These are phyloP conservation scores for Terana coerulea DNA, from an alignment of 768 basidiomycete species.

Conservation along the genomic window DNA sequence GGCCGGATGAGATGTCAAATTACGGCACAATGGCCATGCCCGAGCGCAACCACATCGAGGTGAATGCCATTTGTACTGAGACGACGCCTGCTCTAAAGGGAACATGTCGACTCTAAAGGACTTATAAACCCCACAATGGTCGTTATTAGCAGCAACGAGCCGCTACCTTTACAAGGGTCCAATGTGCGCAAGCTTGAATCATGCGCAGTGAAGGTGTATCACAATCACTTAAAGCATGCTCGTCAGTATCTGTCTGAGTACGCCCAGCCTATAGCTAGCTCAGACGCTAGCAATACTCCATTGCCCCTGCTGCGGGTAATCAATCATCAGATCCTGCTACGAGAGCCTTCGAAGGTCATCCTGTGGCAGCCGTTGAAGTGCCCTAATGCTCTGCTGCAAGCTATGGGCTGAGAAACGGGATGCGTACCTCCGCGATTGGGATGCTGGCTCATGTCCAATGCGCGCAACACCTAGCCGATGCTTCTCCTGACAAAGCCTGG, in stretches of 20 bases:
- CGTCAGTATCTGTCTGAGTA: slow-evolving; percentile 17
- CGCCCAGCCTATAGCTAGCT: slow-evolving; percentile 11
- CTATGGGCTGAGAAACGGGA: slow-evolving; percentile 28
- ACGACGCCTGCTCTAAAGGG: slow-evolving; percentile 12
- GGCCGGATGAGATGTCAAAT: slow-evolving; percentile 22
- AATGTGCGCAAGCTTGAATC: slow-evolving; percentile 13
- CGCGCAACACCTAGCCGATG: slow-evolving; percentile 30
- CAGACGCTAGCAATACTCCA: slow-evolving; percentile 15
- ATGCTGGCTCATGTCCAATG: slow-evolving; percentile 27
- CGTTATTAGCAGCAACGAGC: slow-evolving; percentile 16
- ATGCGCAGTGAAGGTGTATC: slow-evolving; percentile 14
- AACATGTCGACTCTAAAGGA: slow-evolving; percentile 20
- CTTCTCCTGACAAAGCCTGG: slow-evolving; percentile 28
- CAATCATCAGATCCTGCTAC: slow-evolving; percentile 35
- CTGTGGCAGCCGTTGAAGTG: slow-evolving; percentile 33
- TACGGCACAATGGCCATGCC: slow-evolving; percentile 18
- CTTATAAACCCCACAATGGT: slow-evolving; percentile 23
- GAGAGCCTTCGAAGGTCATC: slow-evolving; percentile 29
- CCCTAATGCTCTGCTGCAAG: slow-evolving; percentile 25
- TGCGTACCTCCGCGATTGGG: slow-evolving; percentile 24
- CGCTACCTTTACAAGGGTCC: slow-evolving; percentile 19
- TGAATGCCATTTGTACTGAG: slow-evolving; percentile 11
- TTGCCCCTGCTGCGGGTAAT: slow-evolving; percentile 29
- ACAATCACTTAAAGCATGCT: slow-evolving; percentile 16
- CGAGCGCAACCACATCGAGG: slow-evolving; percentile 15